Conservation (phyloP, 1,139 yeast genomes). For the Hyphopichia pseudoburtonii region DNA sequence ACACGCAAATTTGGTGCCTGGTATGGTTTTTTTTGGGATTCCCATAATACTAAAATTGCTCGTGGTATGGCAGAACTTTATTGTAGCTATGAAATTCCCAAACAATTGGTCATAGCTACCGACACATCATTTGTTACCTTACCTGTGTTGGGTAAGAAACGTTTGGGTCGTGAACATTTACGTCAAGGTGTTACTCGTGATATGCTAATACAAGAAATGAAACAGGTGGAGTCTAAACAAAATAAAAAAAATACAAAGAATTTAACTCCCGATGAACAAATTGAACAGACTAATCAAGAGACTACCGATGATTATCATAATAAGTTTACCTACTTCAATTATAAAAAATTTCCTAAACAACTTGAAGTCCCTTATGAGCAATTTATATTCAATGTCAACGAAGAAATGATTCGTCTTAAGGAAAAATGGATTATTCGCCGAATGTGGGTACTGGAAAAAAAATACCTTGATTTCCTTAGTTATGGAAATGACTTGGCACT, state of each 20-base stretch:
- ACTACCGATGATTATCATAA: conserved; percentile 1
- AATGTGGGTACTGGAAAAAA: conserved; percentile 18
- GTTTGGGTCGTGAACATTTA: conserved; percentile 24
- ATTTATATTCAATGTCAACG: conserved; percentile 34
- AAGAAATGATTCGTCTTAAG: conserved; percentile 26
- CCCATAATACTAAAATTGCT: conserved; percentile 30
- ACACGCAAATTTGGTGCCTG: conserved; percentile 26
- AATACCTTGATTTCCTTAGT: conserved; percentile 27
- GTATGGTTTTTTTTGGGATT: conserved; percentile 36
- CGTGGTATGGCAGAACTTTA: conserved; percentile 37
- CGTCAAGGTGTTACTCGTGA: conserved; percentile 9
- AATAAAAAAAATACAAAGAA: conserved; percentile 4
- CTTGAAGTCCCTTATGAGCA: conserved; percentile 24
- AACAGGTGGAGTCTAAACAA: conserved; percentile 7
- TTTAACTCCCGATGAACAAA: neutral
- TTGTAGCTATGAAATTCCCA: conserved; percentile 33
- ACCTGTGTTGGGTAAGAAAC: conserved; percentile 28
- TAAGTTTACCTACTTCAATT: conserved; percentile 7
- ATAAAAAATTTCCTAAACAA: conserved; percentile 12
- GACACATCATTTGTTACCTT: conserved; percentile 27
- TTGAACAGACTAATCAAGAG: neutral
- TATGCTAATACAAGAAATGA: conserved; percentile 13
- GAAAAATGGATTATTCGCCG: conserved; percentile 15
- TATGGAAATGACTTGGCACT: conserved; percentile 30
- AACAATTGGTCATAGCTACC: conserved; percentile 23